Base-by-base conservation (phyloP, 208 protist species). In the Leptomonas pyrrhocoris region DNA sequence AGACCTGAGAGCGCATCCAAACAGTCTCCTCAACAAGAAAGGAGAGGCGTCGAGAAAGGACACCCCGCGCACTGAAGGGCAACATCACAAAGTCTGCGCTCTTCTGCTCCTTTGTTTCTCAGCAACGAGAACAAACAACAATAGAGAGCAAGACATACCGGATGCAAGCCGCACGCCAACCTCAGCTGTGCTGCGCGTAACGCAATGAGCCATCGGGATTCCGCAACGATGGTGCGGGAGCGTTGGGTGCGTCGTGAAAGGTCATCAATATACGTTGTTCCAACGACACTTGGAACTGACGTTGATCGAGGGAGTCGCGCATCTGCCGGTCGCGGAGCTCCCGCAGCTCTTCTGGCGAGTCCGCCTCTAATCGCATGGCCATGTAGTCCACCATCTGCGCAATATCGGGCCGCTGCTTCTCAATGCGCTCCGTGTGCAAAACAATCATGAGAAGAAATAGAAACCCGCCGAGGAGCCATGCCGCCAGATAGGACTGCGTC, bases 301-400 rank as follows among this genome's bases (percentile, higher is more conserved):
- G 68, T 25, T 75, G 75, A 53, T 93, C 86, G 19, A 93, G 66
- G 13, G 70, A 70, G 49, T 80, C 82, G 34, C 83, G 83, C 48
- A 87, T 68, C 68, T 96, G 88, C 51, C 58, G 60, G 58, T 90
- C 83, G 27, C 86, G 88, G 19, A 93, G 31, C 30, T 49, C 58
- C 27, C 76, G 70, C 55, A 90, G 55, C 51, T 94, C 84, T 69
- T 92, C 84, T 2, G 74, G 75, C 15, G 84, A 86, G n/a, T 90
- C 78, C 19, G 86, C 90, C 78, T 94, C 86, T 23, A 96, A 68
- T 8, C 83, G 86, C 85, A 94, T 91, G 30, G 85, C 80, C 90
- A 96, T 96, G 42, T 80, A 73, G 40, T 90, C 80, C 40, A 94
- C 88, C 86, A 96, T 93, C 49, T 85, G 49, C 34, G 77, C 86